phyloP scores from a whole-genome alignment of 495 filamentous ascomycete genomes.

The Penicillium arizonense region DNA sequence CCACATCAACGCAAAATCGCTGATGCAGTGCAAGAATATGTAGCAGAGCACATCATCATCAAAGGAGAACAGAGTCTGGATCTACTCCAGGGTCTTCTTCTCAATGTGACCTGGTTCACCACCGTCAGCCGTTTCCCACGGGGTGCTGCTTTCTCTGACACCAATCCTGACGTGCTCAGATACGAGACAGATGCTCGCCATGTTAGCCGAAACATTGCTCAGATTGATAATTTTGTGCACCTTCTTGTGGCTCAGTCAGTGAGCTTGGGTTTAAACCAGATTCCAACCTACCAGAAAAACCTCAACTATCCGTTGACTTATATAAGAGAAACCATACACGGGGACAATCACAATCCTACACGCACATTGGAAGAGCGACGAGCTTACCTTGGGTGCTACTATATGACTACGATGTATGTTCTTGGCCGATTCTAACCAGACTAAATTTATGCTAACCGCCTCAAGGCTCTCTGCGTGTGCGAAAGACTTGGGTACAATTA shows the following conservation, averaged over 20 bases:
- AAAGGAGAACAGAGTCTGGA: slow-evolving; percentile 35
- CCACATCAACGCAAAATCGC: slow-evolving; percentile 22
- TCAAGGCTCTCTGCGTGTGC: slow-evolving; percentile 28
- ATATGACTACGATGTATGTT: slow-evolving; percentile 30
- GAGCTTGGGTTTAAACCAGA: slow-evolving; percentile 27
- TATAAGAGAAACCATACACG: slow-evolving; percentile 13
- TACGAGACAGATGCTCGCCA: background rate
- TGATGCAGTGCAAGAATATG: slow-evolving; percentile 17
- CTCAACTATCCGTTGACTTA: slow-evolving; percentile 21
- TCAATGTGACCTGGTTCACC: slow-evolving; percentile 40
- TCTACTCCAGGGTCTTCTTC: slow-evolving; percentile 38
- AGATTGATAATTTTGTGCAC: slow-evolving; percentile 27
- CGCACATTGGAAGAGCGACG: slow-evolving; percentile 28
- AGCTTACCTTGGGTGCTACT: slow-evolving; percentile 36
- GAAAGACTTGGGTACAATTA: slow-evolving; percentile 23
- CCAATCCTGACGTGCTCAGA: background rate
- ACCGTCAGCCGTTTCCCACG: slow-evolving; percentile 7
- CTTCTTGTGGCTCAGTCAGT: slow-evolving; percentile 25
- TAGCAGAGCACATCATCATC: slow-evolving; percentile 33
- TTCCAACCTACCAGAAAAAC: slow-evolving; percentile 13
- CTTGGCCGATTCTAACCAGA: background rate
- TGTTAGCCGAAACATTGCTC: slow-evolving; percentile 1
- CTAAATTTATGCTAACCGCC: background rate
- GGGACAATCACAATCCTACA: slow-evolving; percentile 7
- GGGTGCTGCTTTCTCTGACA: background rate